phyloP scores from a whole-genome alignment of 345 rosid species.

The Physaria fendleri region DNA sequence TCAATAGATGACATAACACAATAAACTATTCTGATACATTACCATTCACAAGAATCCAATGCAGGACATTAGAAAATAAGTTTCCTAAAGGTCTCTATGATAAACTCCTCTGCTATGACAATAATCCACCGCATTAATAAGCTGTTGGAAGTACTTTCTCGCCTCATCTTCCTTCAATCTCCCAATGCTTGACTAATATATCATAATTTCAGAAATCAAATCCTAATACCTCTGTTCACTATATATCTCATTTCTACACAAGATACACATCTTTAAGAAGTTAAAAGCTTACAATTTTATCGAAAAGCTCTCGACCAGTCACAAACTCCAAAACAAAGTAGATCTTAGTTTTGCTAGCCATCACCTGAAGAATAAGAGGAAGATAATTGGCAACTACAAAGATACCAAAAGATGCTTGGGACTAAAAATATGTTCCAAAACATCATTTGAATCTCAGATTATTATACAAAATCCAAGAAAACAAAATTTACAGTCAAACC shows the following conservation, averaged over 20 bases:
- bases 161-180: constrained; percentile 96
- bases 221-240: no score
- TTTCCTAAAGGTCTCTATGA: constrained; percentile 69
- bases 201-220: background rate
- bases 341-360: constrained; percentile 97
- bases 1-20: background rate
- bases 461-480: no score
- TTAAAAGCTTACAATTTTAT: constrained; percentile 73
- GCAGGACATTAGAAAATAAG: background rate
- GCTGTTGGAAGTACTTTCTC: constrained; percentile 90
- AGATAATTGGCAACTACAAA: constrained; percentile 12
- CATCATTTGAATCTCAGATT: no score
- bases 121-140: constrained; percentile 94
- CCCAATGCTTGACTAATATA: constrained; percentile 74
- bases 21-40: background rate
- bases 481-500: no score
- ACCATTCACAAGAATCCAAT: background rate
- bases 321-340: constrained; percentile 89
- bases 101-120: constrained; percentile 95
- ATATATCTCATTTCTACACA: background rate
- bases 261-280: background rate
- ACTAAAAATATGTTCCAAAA: no score
- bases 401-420: constrained; percentile 8
- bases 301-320: constrained; percentile 98
- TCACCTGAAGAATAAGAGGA: constrained; percentile 53